These are phyloP conservation scores for Durotheca rogersii DNA, from an alignment of 495 filamentous ascomycete genomes.

Conservation along the genomic window DNA sequence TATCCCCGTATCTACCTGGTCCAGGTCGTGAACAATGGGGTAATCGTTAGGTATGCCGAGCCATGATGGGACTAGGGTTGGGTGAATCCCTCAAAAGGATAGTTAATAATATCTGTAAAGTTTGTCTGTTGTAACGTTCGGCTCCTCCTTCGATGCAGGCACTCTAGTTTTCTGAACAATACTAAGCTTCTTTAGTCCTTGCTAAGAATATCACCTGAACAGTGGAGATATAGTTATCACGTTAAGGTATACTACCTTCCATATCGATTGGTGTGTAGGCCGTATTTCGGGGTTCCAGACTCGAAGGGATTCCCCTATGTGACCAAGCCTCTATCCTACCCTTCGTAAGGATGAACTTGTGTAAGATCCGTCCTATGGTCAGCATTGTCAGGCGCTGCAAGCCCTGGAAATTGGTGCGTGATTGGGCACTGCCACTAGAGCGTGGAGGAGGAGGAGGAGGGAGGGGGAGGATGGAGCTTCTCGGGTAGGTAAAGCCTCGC, in stretches of 20 bases:
- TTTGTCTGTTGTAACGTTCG: not conserved
- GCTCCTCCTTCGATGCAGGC: not conserved
- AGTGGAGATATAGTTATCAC: too few species aligned
- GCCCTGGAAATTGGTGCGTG: not conserved
- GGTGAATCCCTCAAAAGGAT: too few species aligned
- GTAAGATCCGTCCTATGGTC: not conserved
- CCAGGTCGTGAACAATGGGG: not conserved
- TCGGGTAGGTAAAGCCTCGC: slow-evolving; percentile 6
- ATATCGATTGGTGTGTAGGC: slow-evolving; percentile 2
- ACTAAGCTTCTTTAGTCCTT: not conserved
- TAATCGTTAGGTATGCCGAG: not conserved
- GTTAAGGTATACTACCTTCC: slow-evolving; percentile 14
- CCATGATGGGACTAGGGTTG: not conserved
- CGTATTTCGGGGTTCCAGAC: not conserved
- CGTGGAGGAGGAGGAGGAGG: too few species aligned
- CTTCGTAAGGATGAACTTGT: not conserved
- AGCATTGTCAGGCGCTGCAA: not conserved
- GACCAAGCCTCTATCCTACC: not conserved
- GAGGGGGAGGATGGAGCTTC: too few species aligned
- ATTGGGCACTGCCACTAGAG: not conserved
- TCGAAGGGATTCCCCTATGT: slow-evolving; percentile 5
- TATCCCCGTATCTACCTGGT: not conserved
- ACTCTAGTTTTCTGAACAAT: not conserved
- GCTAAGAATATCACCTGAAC: not conserved
- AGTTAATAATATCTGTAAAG: not conserved